These are phyloP conservation scores for Debaryomycetaceae sp. DNA, from an alignment of 1,139 yeast genomes.

Conservation along the genomic window DNA sequence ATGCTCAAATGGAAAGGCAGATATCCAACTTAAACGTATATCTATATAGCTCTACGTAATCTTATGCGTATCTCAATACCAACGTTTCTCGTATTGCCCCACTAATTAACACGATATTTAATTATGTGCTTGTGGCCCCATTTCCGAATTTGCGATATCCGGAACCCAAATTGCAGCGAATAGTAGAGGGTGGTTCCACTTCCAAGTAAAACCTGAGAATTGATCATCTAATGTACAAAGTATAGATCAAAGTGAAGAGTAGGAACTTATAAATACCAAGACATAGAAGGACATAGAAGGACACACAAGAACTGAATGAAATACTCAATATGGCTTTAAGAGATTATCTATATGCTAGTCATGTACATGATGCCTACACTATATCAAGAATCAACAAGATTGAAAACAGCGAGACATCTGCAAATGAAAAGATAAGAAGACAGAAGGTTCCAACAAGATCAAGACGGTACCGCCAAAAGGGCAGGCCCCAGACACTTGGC, in stretches of 20 bases:
- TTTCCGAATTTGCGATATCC: not conserved
- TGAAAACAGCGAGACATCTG: conserved; percentile 3
- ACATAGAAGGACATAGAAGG: too few relatives aligned
- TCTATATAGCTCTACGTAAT: too few relatives aligned
- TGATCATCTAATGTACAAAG: not conserved
- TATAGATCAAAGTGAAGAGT: not conserved
- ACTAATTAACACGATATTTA: not conserved
- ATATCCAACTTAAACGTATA: too few relatives aligned
- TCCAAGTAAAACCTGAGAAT: not conserved
- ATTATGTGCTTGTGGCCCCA: not conserved
- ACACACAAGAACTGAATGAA: not conserved
- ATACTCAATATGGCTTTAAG: conserved; percentile 33
- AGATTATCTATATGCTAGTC: conserved; percentile 43
- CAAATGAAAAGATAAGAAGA: not conserved
- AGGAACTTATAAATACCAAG: not conserved
- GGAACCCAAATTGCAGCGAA: conserved; percentile 2
- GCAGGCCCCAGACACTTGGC: not conserved
- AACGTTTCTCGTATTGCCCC: not conserved
- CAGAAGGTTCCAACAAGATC: not conserved
- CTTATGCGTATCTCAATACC: not conserved
- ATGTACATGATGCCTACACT: conserved; percentile 21
- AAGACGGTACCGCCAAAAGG: not conserved
- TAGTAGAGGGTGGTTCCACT: conserved; percentile 11
- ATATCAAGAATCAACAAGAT: conserved; percentile 20
- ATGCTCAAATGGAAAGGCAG: too few relatives aligned